These are phyloP conservation scores for Aspergillus uvarum DNA, from an alignment of 2,329 filamentous ascomycete species.

Conservation along the genomic window DNA sequence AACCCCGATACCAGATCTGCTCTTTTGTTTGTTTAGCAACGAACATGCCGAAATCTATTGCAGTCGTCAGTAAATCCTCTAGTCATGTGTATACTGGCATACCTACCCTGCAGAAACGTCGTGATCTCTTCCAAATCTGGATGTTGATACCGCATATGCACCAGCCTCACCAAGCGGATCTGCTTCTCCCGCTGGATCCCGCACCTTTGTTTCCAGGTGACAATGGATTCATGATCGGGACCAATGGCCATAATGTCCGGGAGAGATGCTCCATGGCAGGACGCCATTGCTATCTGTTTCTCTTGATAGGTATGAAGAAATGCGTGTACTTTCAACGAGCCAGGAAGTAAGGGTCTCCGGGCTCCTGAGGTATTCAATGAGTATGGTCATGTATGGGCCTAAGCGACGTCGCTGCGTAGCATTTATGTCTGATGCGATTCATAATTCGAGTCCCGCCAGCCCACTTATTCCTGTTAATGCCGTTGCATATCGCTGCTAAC, in stretches of 20 bases:
- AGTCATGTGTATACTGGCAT: neutral
- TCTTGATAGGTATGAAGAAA: neutral
- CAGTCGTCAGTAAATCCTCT: neutral
- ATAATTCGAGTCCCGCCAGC: neutral
- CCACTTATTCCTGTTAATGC: neutral
- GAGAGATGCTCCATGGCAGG: constrained; percentile 17
- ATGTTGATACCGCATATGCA: constrained; percentile 58
- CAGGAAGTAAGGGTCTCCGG: neutral
- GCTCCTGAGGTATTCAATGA: neutral
- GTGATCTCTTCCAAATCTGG: constrained; percentile 51
- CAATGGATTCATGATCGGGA: constrained; percentile 16
- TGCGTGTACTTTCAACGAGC: neutral
- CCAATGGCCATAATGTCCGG: constrained; percentile 21
- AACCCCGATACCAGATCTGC: constrained; percentile 22
- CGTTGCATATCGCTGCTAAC: neutral
- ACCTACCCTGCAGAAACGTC: constrained; percentile 18
- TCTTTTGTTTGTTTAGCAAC: constrained; percentile 38
- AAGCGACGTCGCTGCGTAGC: neutral
- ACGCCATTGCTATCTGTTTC: neutral
- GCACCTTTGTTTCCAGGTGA: constrained; percentile 22
- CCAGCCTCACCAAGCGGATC: constrained; percentile 50
- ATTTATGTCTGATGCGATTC: neutral
- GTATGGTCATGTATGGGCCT: neutral
- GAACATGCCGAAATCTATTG: constrained; percentile 28
- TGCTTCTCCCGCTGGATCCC: constrained; percentile 47